Conservation (phyloP, 345 rosid species). For the Ailanthus altissimus region DNA sequence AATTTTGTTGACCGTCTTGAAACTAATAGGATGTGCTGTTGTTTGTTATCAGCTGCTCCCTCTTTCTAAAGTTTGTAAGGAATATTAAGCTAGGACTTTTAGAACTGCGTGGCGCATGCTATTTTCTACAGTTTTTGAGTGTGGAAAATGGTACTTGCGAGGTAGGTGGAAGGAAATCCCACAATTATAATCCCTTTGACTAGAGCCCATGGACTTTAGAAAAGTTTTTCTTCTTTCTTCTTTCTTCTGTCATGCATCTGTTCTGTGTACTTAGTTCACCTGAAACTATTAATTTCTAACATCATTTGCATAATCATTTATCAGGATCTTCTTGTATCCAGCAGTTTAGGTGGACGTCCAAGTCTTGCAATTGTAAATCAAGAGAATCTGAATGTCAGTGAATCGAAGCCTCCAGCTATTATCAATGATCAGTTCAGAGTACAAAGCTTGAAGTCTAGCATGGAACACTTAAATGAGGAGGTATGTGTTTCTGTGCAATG, state of each 20-base stretch:
- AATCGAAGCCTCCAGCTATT: constrained; percentile 50
- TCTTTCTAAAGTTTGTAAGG: neutral
- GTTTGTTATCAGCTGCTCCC: neutral
- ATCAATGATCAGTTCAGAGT: constrained; percentile 64
- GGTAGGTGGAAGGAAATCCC: neutral
- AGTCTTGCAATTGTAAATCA: constrained; percentile 38
- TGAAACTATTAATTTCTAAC: constrained; percentile 15
- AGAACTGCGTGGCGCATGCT: neutral
- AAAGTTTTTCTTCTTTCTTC: neutral
- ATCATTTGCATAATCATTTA: constrained; percentile 26
- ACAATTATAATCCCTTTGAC: constrained; percentile 6
- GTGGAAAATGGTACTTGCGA: neutral
- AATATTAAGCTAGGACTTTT: neutral
- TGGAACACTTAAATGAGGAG: constrained; percentile 90
- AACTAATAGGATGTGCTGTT: neutral
- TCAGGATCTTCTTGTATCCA: constrained; percentile 54
- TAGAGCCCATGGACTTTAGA: neutral
- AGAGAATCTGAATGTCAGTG: constrained; percentile 39
- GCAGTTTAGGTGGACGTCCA: constrained; percentile 43
- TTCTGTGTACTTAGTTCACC: neutral
- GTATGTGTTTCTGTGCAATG: constrained; percentile 35
- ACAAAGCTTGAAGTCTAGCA: constrained; percentile 71
- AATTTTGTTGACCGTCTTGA: neutral
- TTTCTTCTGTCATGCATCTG: constrained; percentile 3
- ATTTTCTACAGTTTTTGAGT: neutral